Percentiles rank a stretch among this genome's conserved stretches.
Evolutionary conservation across 306 rosid species (phyloP).

Genomic region (Pyrus pyrifolia): DNA sequence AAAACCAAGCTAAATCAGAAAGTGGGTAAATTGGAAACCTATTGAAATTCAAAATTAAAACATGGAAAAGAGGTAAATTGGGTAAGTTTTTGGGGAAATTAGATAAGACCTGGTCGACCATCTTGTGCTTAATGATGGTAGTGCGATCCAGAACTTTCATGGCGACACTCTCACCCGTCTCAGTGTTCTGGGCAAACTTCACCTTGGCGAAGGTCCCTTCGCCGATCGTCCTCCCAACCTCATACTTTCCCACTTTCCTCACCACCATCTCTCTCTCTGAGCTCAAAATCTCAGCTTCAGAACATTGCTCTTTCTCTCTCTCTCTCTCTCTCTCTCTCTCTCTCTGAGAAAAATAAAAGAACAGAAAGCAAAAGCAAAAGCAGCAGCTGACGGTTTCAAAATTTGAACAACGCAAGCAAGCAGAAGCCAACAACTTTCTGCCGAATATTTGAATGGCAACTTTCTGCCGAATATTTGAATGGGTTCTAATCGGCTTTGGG

Average conservation of each 20-base stretch:
- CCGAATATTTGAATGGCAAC: neutral
- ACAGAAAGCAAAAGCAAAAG: neutral
- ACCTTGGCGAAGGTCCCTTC: slow-evolving; percentile 89
- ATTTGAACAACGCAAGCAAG: neutral
- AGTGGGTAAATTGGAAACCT: neutral
- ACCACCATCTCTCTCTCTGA: slow-evolving; percentile 49
- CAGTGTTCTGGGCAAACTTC: slow-evolving; percentile 84
- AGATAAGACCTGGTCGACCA: slow-evolving; percentile 51
- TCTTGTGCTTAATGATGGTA: slow-evolving; percentile 82
- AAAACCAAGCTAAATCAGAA: neutral
- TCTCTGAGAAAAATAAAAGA: neutral
- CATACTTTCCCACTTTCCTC: slow-evolving; percentile 85
- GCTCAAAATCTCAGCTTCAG: slow-evolving; percentile 2
- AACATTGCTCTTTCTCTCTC: neutral
- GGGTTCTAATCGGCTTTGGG: neutral
- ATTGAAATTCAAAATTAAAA: neutral
- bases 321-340: neutral
- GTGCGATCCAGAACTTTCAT: slow-evolving; percentile 83
- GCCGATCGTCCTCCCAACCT: slow-evolving; percentile 83
- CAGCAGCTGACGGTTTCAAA: neutral
- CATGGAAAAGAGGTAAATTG: neutral
- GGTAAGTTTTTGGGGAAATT: neutral
- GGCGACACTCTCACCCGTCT: slow-evolving; percentile 91
- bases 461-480: neutral
- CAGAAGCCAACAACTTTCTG: neutral